Base-by-base conservation (phyloP, 2,329 filamentous ascomycete species). In the Amauroascus niger region DNA sequence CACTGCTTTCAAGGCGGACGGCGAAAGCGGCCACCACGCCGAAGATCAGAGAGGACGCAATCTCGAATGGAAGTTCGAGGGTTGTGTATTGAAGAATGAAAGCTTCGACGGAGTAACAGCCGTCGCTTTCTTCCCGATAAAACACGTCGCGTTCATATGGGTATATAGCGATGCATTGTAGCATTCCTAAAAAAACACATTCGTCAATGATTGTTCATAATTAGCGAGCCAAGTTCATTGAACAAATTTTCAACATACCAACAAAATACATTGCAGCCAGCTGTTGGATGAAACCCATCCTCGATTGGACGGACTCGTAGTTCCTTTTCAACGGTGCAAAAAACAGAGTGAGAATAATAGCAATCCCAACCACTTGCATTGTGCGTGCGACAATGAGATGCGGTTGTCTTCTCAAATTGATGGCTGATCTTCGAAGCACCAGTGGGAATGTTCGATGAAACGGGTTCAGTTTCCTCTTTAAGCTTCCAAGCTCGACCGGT, bases 141-240 rank as follows among this genome's bases (percentile, higher is more conserved):
- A 88, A 89, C 0, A 88, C 84, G 54, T 87, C 84, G 3, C 84
- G 76, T 63, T 88, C 86, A 39, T 72, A 72, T 0, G 86, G 86
- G 62, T 88, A 88, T 6, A 87, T 76, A 2, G 84, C 83, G 3
- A 88, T 82, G 62, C 88, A 88, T 65, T 89, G 84, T 11, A 89
- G 75, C 84, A 89, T 88, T 26, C 86, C 86, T 79, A 18, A 0
- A 49, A 24, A n/a, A 5, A 11, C 9, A 7, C 13, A 51, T 43
- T 22, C 3, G 22, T 32, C 4, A 51, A 16, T 52, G 28, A 39
- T 47, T 14, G 41, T n/a, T 44, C 22, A n/a, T 14, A 13, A 33
- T 30, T 1, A 3, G 6, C 2, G 14, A 33, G 6, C 24, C 6
- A 24, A 30, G 9, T 30, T 9, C 6, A 24, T 1, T 14, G 9